A percentile compares a stretch with the other conserved stretches of the same genome.
These are phyloP conservation scores for Trematosphaeria pertusa DNA, from an alignment of 2,329 filamentous ascomycete species.

Conservation along the genomic window DNA sequence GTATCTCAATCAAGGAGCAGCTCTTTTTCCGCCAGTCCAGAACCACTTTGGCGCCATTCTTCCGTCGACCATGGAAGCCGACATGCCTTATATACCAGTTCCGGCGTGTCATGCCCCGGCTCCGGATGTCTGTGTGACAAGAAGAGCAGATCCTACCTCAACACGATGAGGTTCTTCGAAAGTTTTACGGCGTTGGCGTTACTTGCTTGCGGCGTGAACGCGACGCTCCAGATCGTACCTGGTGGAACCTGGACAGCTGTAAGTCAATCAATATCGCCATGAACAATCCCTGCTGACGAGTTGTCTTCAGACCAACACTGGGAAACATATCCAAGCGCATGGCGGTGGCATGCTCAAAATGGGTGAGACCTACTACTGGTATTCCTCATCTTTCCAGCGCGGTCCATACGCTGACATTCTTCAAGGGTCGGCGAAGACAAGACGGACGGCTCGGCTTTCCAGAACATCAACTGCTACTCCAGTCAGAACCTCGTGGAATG, in stretches of 20 bases:
- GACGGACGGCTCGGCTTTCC: constrained; percentile 65
- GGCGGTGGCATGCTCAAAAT: constrained; percentile 69
- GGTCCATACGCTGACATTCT: background rate
- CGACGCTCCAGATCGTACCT: constrained; percentile 47
- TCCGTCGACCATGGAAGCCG: background rate
- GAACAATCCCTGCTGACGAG: constrained; percentile 7
- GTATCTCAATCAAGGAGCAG: too few species aligned
- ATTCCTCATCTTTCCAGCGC: constrained; percentile 6
- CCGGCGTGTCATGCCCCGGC: constrained; percentile 4
- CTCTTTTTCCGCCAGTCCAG: background rate
- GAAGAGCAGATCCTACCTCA: background rate
- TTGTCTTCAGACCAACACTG: constrained; percentile 46
- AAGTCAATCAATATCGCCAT: constrained; percentile 3
- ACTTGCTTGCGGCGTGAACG: constrained; percentile 27
- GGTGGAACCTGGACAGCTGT: constrained; percentile 51
- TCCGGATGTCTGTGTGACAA: constrained; percentile 2
- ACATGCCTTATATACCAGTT: background rate
- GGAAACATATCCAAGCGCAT: constrained; percentile 70
- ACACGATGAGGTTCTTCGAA: constrained; percentile 25
- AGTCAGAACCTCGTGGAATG: constrained; percentile 69
- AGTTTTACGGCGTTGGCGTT: constrained; percentile 17
- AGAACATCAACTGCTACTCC: constrained; percentile 72
- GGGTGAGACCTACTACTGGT: constrained; percentile 64
- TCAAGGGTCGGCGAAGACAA: constrained; percentile 72
- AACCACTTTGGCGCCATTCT: background rate